These are phyloP conservation scores for Coniochaeta hoffmannii DNA, from an alignment of 2,329 filamentous ascomycete genomes.

Conservation along the genomic window DNA sequence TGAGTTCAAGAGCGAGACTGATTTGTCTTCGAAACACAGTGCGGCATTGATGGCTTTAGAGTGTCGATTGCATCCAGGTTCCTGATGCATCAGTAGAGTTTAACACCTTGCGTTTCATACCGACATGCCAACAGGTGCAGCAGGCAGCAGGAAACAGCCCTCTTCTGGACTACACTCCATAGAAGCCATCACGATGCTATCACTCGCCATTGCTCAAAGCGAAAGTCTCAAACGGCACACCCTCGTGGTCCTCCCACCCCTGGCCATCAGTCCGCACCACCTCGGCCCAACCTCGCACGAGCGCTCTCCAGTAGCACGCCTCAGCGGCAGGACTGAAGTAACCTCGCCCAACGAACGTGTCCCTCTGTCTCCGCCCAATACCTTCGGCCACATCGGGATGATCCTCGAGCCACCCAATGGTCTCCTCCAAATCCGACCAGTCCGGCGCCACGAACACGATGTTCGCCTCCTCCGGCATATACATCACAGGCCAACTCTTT, in stretches of 20 bases:
- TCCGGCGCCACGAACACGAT: conserved; percentile 43
- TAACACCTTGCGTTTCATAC: too few species aligned
- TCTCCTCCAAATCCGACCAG: conserved; percentile 42
- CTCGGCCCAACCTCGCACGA: conserved; percentile 38
- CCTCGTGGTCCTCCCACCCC: conserved; percentile 25
- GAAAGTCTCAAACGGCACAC: conserved; percentile 33
- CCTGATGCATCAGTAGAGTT: too few species aligned
- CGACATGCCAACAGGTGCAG: too few species aligned
- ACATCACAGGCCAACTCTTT: conserved; percentile 30
- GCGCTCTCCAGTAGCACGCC: conserved; percentile 43
- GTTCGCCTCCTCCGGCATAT: conserved; percentile 30
- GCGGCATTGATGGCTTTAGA: too few species aligned
- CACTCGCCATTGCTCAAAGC: conserved; percentile 18
- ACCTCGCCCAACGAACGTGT: conserved; percentile 31
- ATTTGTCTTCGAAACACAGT: too few species aligned
- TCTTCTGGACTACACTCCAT: neutral
- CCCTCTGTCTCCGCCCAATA: conserved; percentile 39
- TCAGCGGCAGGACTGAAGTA: conserved; percentile 44
- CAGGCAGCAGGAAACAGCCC: too few species aligned
- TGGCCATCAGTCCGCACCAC: conserved; percentile 29
- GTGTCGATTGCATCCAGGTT: too few species aligned
- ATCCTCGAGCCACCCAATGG: conserved; percentile 35
- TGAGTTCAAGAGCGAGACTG: too few species aligned
- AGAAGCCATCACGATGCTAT: neutral
- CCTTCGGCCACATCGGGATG: conserved; percentile 34